Evolutionary conservation across 2,329 filamentous ascomycete genomes (phyloP).

Genomic region (Cytospora paraplurivora): DNA sequence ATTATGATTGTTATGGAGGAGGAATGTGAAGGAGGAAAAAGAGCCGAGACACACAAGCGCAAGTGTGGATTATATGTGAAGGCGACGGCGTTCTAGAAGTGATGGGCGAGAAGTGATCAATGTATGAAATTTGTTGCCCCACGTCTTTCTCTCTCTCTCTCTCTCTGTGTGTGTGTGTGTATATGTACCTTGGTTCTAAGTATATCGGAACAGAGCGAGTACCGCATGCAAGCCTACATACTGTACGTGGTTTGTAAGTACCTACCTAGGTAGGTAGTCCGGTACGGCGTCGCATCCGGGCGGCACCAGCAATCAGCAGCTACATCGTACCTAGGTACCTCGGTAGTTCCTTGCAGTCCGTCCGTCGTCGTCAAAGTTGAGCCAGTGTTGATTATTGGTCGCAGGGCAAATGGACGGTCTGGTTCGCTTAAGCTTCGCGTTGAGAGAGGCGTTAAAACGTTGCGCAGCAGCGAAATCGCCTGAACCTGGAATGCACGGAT

Average conservation of each 20-base stretch:
- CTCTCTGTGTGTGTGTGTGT: neutral
- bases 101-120: neutral
- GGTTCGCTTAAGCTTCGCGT: neutral
- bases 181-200: neutral
- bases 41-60: neutral
- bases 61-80: neutral
- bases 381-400: too few species aligned
- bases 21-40: neutral
- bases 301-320: neutral
- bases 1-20: neutral
- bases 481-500: neutral
- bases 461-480: neutral
- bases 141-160: too few species aligned
- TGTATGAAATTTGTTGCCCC: neutral
- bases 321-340: too few species aligned
- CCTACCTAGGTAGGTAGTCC: too few species aligned
- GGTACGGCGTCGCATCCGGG: constrained; percentile 5
- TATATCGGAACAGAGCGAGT: too few species aligned
- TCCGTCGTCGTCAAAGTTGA: neutral
- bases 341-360: neutral
- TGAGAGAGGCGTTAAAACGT: neutral
- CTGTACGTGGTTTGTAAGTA: neutral
- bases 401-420: neutral
- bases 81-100: neutral
- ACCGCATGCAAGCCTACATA: neutral